Evolutionary conservation across 1,284 basidiomycete species (phyloP).

Genomic region (Rhodotorula sp.): DNA sequence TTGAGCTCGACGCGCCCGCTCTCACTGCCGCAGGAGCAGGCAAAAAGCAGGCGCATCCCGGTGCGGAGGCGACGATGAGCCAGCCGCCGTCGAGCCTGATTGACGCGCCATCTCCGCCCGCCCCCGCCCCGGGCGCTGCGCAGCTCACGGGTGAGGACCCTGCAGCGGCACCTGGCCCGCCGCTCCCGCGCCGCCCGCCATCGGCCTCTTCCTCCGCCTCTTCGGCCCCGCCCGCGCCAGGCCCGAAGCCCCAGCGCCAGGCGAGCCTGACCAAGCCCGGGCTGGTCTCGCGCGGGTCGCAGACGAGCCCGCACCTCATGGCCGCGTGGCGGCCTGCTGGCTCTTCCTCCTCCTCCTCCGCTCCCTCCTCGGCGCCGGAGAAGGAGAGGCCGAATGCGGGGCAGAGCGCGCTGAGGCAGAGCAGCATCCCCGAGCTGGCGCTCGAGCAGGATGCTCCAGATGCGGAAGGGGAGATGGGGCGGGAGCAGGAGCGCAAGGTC

Average conservation of each 20-base stretch:
- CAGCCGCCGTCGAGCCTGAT: not conserved
- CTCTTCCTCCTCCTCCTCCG: not conserved
- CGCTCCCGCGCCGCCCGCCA: slow-evolving; percentile 28
- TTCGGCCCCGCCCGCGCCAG: not conserved
- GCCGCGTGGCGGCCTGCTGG: slow-evolving; percentile 28
- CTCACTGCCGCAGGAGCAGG: not conserved
- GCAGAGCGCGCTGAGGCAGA: slow-evolving; percentile 16
- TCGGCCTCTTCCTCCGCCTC: not conserved
- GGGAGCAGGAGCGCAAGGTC: not conserved
- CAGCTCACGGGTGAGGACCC: slow-evolving; percentile 26
- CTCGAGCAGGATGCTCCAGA: too few relatives aligned
- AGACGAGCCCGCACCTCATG: slow-evolving; percentile 43
- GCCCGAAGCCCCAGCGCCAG: slow-evolving; percentile 1
- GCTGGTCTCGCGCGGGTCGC: slow-evolving; percentile 41
- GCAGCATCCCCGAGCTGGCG: slow-evolving; percentile 20
- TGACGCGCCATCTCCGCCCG: not conserved
- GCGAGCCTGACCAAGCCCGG: slow-evolving; percentile 26
- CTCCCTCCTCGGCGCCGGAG: not conserved
- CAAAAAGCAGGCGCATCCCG: not conserved
- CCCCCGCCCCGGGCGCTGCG: not conserved
- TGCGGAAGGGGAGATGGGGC: too few relatives aligned
- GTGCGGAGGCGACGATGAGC: not conserved
- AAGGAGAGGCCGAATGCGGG: too few relatives aligned
- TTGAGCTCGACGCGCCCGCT: slow-evolving; percentile 1
- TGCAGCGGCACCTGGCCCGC: slow-evolving; percentile 8